phyloP scores from a whole-genome alignment of 352 stramenopile species.

The Globisporangium canariense region DNA sequence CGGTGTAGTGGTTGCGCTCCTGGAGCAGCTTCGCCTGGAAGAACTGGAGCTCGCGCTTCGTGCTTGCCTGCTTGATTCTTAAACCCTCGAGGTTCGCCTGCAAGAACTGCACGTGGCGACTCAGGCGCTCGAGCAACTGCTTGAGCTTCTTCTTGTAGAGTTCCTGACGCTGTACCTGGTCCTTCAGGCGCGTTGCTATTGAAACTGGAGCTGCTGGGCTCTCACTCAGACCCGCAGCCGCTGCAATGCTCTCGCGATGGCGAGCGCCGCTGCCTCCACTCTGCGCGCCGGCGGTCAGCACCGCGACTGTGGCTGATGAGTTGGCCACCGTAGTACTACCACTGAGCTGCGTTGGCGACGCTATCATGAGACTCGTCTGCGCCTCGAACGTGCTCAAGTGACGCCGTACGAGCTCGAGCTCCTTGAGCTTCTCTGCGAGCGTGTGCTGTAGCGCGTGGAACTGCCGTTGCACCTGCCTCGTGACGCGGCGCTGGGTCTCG shows the following conservation, averaged over 20 bases:
- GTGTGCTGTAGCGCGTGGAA: constrained; percentile 38
- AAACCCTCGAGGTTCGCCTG: constrained; percentile 37
- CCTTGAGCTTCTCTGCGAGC: constrained; percentile 29
- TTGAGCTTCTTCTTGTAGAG: constrained; percentile 56
- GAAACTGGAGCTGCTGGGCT: neutral
- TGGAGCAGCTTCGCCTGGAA: constrained; percentile 35
- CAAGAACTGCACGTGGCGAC: constrained; percentile 31
- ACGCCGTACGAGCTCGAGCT: constrained; percentile 33
- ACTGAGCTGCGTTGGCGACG: neutral
- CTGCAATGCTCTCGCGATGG: constrained; percentile 10
- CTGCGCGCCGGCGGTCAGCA: constrained; percentile 9
- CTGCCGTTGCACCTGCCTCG: constrained; percentile 38
- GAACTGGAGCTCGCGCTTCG: constrained; percentile 27
- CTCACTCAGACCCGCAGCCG: neutral
- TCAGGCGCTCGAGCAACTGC: constrained; percentile 41
- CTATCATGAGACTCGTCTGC: neutral
- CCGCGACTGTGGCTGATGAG: neutral
- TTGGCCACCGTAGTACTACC: neutral
- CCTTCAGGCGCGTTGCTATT: constrained; percentile 23
- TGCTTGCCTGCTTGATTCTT: constrained; percentile 21
- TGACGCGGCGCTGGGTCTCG: constrained; percentile 44
- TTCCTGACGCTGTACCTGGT: constrained; percentile 42
- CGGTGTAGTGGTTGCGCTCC: constrained; percentile 33
- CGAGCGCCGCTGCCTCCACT: constrained; percentile 4
- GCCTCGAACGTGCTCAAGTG: constrained; percentile 33